A percentile compares a stretch with the other conserved stretches of the same genome.
phyloP scores from a whole-genome alignment of 768 basidiomycete genomes.

The Lactarius vividus region DNA sequence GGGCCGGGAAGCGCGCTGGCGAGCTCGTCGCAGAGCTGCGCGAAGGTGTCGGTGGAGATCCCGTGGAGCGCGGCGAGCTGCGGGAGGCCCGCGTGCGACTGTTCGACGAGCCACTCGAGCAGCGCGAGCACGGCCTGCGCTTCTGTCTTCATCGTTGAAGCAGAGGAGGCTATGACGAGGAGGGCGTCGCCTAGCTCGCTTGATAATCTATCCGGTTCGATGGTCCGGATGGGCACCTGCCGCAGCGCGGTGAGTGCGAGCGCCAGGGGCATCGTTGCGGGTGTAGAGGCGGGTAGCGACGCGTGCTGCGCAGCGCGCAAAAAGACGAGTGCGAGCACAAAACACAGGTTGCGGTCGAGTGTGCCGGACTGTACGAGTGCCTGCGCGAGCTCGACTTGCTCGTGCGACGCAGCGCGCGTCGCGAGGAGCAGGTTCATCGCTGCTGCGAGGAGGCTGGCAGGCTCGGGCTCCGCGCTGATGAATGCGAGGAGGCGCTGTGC shows the following conservation, averaged over 20 bases:
- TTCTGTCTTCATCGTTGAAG: slow-evolving; percentile 33
- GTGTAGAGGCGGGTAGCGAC: slow-evolving; percentile 28
- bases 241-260: slow-evolving; percentile 21
- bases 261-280: slow-evolving; percentile 4
- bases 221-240: slow-evolving; percentile 18
- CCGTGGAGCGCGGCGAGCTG: slow-evolving; percentile 48
- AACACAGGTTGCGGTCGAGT: slow-evolving; percentile 32
- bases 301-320: slow-evolving; percentile 32
- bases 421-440: slow-evolving; percentile 50
- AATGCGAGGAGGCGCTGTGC: slow-evolving; percentile 45
- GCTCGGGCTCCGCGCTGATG: slow-evolving; percentile 44
- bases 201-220: slow-evolving; percentile 29
- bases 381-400: slow-evolving; percentile 44
- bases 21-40: slow-evolving; percentile 45
- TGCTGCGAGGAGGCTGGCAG: slow-evolving; percentile 40
- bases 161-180: slow-evolving; percentile 33
- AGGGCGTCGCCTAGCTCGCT: slow-evolving; percentile 41
- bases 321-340: slow-evolving; percentile 30
- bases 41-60: slow-evolving; percentile 47
- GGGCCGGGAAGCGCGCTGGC: slow-evolving; percentile 33
- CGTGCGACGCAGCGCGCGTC: slow-evolving; percentile 44
- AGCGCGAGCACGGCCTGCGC: slow-evolving; percentile 43
- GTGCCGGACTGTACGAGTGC: slow-evolving; percentile 30
- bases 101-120: slow-evolving; percentile 51
- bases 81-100: slow-evolving; percentile 40